These are phyloP conservation scores for Dichomitus squalens DNA, from an alignment of 1,284 basidiomycete genomes.

Conservation along the genomic window DNA sequence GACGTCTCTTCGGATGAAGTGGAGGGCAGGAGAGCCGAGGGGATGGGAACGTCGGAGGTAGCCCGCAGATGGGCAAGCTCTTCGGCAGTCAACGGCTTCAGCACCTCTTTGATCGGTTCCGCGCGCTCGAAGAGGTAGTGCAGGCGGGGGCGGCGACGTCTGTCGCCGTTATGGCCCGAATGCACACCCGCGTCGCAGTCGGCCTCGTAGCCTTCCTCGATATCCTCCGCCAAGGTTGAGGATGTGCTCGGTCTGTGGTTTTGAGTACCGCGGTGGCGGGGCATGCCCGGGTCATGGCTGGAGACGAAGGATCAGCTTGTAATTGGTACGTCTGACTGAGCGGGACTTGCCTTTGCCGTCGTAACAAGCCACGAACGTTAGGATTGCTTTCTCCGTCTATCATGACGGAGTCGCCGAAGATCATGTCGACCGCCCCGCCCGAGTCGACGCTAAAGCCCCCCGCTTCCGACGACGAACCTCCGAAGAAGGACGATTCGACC, in stretches of 20 bases:
- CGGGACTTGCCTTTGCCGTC: slow-evolving; percentile 6
- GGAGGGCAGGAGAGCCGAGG: too few species aligned
- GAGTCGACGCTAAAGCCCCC: slow-evolving; percentile 4
- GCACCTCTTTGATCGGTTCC: slow-evolving; percentile 5
- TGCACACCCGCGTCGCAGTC: slow-evolving; percentile 1
- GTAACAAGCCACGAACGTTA: neutral
- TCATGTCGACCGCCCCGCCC: neutral
- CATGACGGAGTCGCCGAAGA: neutral
- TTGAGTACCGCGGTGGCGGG: neutral
- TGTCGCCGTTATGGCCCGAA: neutral
- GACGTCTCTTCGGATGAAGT: neutral
- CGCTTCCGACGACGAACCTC: neutral
- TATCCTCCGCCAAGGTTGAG: neutral
- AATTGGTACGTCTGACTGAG: neutral
- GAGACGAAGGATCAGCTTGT: neutral
- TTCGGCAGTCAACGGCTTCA: neutral
- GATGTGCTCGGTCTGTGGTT: neutral
- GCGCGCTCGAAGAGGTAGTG: slow-evolving; percentile 4
- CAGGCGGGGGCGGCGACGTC: neutral
- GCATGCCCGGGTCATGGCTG: neutral
- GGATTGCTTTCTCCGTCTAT: neutral
- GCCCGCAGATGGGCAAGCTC: neutral
- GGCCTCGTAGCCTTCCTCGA: slow-evolving; percentile 7
- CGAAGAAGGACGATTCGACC: neutral
- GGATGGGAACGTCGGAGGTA: neutral